These are phyloP conservation scores for Phylloporus rhodoxanthus DNA, from an alignment of 768 basidiomycete species.

Conservation along the genomic window DNA sequence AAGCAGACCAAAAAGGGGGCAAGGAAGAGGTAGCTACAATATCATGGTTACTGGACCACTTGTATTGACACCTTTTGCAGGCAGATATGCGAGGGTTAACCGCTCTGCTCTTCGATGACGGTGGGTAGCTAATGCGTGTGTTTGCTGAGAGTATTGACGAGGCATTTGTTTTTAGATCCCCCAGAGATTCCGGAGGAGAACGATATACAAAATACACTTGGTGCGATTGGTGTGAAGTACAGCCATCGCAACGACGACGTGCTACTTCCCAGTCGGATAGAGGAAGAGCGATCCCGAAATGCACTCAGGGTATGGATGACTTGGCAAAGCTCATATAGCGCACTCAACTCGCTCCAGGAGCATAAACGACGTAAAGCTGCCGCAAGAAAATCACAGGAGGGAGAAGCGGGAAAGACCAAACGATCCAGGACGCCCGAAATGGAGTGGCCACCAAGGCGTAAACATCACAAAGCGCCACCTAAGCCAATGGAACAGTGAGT, in stretches of 20 bases:
- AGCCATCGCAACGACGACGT: conserved; percentile 72
- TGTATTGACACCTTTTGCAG: conserved; percentile 26
- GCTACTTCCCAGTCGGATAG: conserved; percentile 60
- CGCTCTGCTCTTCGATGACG: conserved; percentile 65
- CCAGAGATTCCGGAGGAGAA: conserved; percentile 39
- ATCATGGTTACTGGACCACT: neutral
- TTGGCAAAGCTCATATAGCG: neutral
- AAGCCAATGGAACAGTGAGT: conserved; percentile 50
- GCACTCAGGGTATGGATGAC: conserved; percentile 41
- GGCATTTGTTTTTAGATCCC: conserved; percentile 29
- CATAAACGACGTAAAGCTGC: conserved; percentile 23
- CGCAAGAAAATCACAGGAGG: conserved; percentile 19
- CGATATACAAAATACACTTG: conserved; percentile 51
- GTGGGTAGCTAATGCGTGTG: conserved; percentile 29
- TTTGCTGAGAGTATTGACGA: neutral
- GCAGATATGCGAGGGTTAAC: conserved; percentile 55
- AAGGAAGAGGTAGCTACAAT: conserved; percentile 25
- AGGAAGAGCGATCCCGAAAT: conserved; percentile 54
- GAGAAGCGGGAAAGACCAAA: conserved; percentile 3
- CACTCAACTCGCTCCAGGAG: conserved; percentile 16
- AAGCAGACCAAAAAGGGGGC: conserved; percentile 41
- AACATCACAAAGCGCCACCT: conserved; percentile 45
- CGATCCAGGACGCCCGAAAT: conserved; percentile 32
- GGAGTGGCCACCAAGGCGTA: conserved; percentile 62
- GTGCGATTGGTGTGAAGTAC: conserved; percentile 59